Conservation (phyloP, 1,284 basidiomycete genomes). For the Ganoderma lingzhi region DNA sequence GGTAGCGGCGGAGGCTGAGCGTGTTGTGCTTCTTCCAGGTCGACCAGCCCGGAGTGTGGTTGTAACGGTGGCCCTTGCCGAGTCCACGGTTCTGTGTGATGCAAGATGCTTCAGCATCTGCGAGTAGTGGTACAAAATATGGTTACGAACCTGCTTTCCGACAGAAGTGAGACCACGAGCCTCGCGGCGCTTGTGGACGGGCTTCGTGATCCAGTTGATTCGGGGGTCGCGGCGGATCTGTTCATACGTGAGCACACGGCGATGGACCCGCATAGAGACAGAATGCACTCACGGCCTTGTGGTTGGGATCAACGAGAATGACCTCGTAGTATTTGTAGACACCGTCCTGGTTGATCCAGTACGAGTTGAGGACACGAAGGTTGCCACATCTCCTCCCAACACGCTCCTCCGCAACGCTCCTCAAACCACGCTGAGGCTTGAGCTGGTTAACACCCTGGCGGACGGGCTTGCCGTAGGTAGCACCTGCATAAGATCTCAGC, state of each 20-base stretch:
- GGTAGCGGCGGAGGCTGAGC: constrained; percentile 97
- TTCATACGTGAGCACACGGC: constrained; percentile 20
- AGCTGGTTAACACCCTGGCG: constrained; percentile 99
- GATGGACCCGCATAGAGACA: not conserved
- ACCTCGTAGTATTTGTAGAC: constrained; percentile 99
- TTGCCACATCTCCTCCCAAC: constrained; percentile 97
- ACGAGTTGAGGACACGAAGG: constrained; percentile 96
- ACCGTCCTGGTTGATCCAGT: constrained; percentile 99
- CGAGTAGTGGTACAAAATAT: constrained; percentile 14
- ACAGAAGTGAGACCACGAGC: constrained; percentile 96
- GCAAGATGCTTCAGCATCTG: constrained; percentile 17
- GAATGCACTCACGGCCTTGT: constrained; percentile 81
- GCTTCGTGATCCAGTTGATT: constrained; percentile 99
- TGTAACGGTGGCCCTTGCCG: constrained; percentile 96
- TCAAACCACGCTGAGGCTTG: constrained; percentile 96
- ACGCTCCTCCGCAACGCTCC: constrained; percentile 97
- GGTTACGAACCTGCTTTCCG: constrained; percentile 85
- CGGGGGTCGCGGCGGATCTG: constrained; percentile 94
- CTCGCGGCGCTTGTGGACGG: constrained; percentile 99
- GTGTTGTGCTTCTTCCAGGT: constrained; percentile 99
- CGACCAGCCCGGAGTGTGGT: constrained; percentile 90
- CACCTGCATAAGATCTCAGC: constrained; percentile 59
- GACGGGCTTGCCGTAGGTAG: constrained; percentile 99
- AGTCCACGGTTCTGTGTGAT: constrained; percentile 82
- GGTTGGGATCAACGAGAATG: constrained; percentile 94